These are phyloP conservation scores for Phyllostachys edulis DNA, from an alignment of 176 grass and related monocot genomes.

Conservation along the genomic window DNA sequence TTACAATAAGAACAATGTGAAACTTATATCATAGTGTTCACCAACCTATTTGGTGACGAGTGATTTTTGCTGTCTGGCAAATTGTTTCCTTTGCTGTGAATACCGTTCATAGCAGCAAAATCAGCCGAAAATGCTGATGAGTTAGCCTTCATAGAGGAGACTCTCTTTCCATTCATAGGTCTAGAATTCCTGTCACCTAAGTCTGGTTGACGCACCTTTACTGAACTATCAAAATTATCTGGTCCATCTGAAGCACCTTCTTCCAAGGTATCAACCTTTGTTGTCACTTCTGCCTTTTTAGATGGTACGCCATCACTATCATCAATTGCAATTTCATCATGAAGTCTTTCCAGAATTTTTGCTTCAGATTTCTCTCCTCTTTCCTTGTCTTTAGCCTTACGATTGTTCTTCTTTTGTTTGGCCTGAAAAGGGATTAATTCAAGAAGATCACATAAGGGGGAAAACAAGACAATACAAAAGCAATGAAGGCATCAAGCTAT, in stretches of 20 bases:
- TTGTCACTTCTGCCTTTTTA: conserved; percentile 39
- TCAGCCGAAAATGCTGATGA: conserved; percentile 45
- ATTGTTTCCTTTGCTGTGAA: conserved; percentile 50
- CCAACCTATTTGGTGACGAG: conserved; percentile 59
- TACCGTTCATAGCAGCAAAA: conserved; percentile 43
- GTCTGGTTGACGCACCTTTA: conserved; percentile 26
- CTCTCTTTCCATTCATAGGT: conserved; percentile 53
- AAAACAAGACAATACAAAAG: conserved; percentile 13
- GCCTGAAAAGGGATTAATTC: conserved; percentile 39
- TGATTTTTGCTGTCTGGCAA: conserved; percentile 47
- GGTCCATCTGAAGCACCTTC: conserved; percentile 63
- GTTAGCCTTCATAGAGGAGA: conserved; percentile 41
- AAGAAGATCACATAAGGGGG: neutral
- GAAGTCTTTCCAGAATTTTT: conserved; percentile 61
- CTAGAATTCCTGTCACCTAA: conserved; percentile 33
- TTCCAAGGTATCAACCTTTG: conserved; percentile 54
- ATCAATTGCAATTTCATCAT: conserved; percentile 56
- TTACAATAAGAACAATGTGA: conserved; percentile 18
- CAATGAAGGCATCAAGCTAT: conserved; percentile 12
- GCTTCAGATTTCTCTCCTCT: conserved; percentile 55
- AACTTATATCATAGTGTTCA: conserved; percentile 11
- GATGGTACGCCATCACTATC: conserved; percentile 40
- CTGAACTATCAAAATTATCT: conserved; percentile 43
- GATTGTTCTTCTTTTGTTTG: conserved; percentile 86
- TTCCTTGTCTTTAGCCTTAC: conserved; percentile 74